Evolutionary conservation across 2,329 filamentous ascomycete genomes (phyloP), one percentile per base, ranked within the genome.

Genomic region (Podosphaera xanthii): DNA sequence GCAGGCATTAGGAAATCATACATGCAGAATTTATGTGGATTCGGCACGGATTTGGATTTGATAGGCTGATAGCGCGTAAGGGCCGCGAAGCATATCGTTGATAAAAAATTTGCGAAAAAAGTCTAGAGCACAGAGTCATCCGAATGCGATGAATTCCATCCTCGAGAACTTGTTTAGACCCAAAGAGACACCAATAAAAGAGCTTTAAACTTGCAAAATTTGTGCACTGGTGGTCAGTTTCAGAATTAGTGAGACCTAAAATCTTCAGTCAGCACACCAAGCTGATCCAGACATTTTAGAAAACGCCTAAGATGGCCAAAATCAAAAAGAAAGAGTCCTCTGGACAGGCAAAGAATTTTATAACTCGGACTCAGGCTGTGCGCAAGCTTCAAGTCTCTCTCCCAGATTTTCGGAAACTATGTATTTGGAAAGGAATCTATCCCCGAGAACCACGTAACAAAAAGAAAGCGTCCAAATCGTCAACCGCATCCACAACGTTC

Each of bases 351-450:
- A 95, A 92, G 76, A 98, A 98, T 79, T 98, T 91, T 77, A 89
- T 98, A 67, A 98, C 92, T 60, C 81, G 92, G 72, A 96, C 91
- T 49, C 89, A 96, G 76, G 92, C 92, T 53, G 88, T 98, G 67
- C 88, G 90, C 72, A 98, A 97, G 76, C 83, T 98, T 63, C 92
- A 98, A 74, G 86, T 98, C 73, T 95, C 87, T 69, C 81, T 98
- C 60, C 89, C 90, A 65, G 92, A 98, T 74, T 98, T 98, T 75
- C 84, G 92, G 74, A 86, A 94, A 75, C 79, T 98, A 70, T 98
- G 92, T 76, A 98, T 98, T 72, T 98, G 95, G 84, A 97, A 97
- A 77, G 92, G 90, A 67, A 97, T 98, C 71, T 98, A 96, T 74
- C 92, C 92, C 64, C 86, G 92, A 69, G 92, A 98, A 76, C 92